These are phyloP conservation scores for Stemphylium beticola DNA, from an alignment of 2,329 filamentous ascomycete species.

Conservation along the genomic window DNA sequence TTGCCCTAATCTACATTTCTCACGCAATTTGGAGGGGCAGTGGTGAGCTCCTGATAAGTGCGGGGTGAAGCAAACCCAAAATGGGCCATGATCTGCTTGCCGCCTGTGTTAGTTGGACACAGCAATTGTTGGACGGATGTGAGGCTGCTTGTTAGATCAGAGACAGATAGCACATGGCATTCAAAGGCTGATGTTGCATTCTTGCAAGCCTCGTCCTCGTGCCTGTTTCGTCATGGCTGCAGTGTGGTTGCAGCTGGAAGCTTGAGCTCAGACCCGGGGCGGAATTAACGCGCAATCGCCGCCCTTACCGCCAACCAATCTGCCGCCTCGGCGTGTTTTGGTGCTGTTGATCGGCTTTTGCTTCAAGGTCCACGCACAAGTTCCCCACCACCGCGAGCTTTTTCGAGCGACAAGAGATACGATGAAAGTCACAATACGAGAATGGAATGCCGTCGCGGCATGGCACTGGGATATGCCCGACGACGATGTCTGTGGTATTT, in stretches of 20 bases:
- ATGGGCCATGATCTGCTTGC: constrained; percentile 6
- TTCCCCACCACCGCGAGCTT: constrained; percentile 4
- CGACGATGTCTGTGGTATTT: constrained; percentile 98
- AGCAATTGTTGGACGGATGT: neutral
- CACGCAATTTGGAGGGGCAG: constrained; percentile 4
- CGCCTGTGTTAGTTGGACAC: neutral
- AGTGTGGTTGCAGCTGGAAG: constrained; percentile 1
- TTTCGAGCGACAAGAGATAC: constrained; percentile 3
- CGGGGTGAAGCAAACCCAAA: constrained; percentile 11
- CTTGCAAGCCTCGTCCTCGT: neutral
- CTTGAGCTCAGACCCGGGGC: constrained; percentile 20
- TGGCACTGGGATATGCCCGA: constrained; percentile 99
- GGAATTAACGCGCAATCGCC: constrained; percentile 14
- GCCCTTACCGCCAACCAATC: constrained; percentile 24
- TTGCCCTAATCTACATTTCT: constrained; percentile 24
- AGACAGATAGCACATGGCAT: neutral
- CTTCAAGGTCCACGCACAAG: constrained; percentile 12
- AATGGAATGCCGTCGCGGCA: constrained; percentile 92
- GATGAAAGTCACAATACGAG: constrained; percentile 96
- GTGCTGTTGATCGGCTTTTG: constrained; percentile 28
- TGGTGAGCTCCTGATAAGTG: constrained; percentile 12
- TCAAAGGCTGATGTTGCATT: neutral
- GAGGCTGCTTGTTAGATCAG: neutral
- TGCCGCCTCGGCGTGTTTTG: constrained; percentile 21
- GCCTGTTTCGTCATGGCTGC: neutral